Evolutionary conservation across 169 alveolate species (phyloP).

Genomic region (Ichthyophthirius multifiliis): DNA sequence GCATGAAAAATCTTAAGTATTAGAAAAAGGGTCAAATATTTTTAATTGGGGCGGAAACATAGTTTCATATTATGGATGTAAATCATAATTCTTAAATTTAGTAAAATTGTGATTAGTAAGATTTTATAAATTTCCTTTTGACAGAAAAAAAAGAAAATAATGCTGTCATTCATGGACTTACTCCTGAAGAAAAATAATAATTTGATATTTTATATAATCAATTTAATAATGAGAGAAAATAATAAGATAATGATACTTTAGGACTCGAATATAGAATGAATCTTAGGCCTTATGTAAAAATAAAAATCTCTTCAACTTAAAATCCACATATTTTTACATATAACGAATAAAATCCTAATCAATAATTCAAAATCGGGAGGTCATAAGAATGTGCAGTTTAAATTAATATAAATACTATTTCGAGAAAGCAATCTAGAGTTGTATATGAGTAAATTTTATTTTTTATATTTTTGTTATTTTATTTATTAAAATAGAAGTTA

Average conservation of each 20-base stretch:
- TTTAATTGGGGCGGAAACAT: slow-evolving; percentile 16
- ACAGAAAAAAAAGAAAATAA: background rate
- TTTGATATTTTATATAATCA: background rate
- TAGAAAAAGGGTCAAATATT: slow-evolving; percentile 3
- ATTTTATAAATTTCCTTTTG: background rate
- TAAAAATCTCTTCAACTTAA: background rate
- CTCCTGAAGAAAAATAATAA: background rate
- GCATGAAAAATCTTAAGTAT: background rate
- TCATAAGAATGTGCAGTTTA: background rate
- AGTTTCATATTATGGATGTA: background rate
- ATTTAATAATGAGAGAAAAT: background rate
- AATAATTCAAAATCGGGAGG: background rate
- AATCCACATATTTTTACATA: background rate
- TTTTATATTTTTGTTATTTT: background rate
- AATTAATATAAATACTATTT: slow-evolving; percentile 2
- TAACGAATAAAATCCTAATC: background rate
- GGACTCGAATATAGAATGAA: background rate
- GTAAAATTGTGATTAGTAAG: background rate
- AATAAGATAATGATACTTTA: background rate
- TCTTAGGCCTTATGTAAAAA: slow-evolving; percentile 13
- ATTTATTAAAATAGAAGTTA: too few relatives aligned
- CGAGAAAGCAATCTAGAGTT: slow-evolving; percentile 8
- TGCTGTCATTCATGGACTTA: background rate
- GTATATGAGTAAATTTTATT: background rate
- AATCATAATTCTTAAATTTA: background rate